phyloP scores from a whole-genome alignment of 2,329 filamentous ascomycete genomes.

The Claviceps pazoutovae region DNA sequence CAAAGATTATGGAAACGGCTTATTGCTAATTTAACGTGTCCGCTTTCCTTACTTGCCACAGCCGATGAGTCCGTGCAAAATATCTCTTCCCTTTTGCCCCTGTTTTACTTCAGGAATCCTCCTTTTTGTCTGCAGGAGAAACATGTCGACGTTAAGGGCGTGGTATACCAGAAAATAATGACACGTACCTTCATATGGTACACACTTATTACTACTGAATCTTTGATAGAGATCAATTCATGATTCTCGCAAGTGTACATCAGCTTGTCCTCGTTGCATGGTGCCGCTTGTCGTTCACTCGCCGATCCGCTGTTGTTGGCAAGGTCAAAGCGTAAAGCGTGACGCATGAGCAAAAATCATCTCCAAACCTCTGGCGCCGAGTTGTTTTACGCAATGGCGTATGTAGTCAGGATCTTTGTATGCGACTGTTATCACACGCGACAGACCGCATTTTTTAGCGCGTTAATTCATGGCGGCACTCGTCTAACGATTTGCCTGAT shows the following conservation, averaged over 20 bases:
- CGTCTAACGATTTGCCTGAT: background rate
- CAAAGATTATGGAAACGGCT: too few species aligned
- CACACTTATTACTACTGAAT: background rate
- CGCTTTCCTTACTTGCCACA: background rate
- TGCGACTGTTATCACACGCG: too few species aligned
- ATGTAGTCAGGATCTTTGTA: background rate
- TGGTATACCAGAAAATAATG: slow-evolving; percentile 6
- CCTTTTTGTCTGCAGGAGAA: background rate
- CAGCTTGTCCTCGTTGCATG: background rate
- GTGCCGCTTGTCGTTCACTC: background rate
- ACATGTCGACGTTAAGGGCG: slow-evolving; percentile 6
- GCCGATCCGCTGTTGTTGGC: background rate
- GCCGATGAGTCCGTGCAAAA: background rate
- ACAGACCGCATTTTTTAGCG: background rate
- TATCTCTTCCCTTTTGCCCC: background rate
- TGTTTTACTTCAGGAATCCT: background rate
- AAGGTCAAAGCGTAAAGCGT: background rate
- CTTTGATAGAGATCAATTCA: background rate
- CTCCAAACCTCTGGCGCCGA: background rate
- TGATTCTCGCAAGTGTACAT: background rate
- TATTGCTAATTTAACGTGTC: too few species aligned
- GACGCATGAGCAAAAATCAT: background rate
- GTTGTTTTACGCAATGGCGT: background rate
- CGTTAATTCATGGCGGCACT: background rate
- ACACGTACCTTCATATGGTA: slow-evolving; percentile 1